A percentile compares a stretch with the other conserved stretches of the same genome.
phyloP scores from a whole-genome alignment of 345 rosid species.

The Conringia planisiliqua region DNA sequence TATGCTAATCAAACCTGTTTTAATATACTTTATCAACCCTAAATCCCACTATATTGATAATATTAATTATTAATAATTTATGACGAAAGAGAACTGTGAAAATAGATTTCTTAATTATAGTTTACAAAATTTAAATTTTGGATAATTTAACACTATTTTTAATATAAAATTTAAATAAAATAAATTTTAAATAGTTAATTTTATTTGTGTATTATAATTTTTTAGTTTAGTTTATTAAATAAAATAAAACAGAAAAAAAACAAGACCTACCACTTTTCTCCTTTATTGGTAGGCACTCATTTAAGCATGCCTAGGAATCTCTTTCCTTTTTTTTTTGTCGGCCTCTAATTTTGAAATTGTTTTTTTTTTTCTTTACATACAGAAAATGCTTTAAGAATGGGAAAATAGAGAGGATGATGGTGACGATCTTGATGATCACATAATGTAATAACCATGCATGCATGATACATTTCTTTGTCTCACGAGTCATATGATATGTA shows the following conservation, averaged over 20 bases:
- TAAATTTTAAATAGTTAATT: no score
- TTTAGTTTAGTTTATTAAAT: background rate
- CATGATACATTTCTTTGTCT: background rate
- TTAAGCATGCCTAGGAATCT: slow-evolving; percentile 36
- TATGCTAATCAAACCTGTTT: no score
- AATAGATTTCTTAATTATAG: no score
- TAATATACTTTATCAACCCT: no score
- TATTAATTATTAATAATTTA: no score
- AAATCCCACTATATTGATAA: no score
- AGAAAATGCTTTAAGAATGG: background rate
- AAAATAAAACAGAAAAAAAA: background rate
- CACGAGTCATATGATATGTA: background rate
- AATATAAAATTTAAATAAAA: no score
- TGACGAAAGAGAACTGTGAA: no score
- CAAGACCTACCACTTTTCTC: background rate
- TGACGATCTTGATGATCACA: background rate
- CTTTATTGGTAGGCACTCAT: slow-evolving; percentile 32
- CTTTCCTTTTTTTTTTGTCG: slow-evolving; percentile 28
- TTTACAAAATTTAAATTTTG: no score
- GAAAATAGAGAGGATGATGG: background rate
- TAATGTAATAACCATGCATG: slow-evolving; percentile 14
- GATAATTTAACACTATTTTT: no score
- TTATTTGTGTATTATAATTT: no score
- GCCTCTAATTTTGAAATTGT: slow-evolving; percentile 16
- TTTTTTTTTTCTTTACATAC: background rate